phyloP scores from a whole-genome alignment of 345 rosid genomes.

The Conringia planisiliqua region DNA sequence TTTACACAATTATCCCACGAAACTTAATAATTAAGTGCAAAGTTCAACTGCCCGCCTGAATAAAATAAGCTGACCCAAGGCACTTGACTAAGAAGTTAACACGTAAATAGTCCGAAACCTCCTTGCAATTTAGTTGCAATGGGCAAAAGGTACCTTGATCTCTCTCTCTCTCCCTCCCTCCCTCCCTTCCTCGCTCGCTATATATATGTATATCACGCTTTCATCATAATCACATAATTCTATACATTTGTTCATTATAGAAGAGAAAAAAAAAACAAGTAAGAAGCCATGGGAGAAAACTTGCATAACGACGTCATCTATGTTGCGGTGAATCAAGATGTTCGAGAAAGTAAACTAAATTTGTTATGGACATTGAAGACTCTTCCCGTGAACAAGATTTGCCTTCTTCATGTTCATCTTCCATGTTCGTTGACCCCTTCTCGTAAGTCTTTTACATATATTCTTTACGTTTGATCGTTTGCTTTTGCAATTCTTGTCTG shows the following conservation, averaged over 20 bases:
- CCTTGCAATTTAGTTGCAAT: constrained; percentile 3
- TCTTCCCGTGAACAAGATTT: constrained; percentile 34
- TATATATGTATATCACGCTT: neutral
- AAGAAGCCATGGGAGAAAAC: constrained; percentile 21
- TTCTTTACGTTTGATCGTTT: neutral
- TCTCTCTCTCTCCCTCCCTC: neutral
- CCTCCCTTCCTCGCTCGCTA: neutral
- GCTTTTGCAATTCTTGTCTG: neutral
- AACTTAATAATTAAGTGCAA: neutral
- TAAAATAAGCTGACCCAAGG: constrained; percentile 15
- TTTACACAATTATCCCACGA: too few relatives aligned
- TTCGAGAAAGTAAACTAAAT: constrained; percentile 43
- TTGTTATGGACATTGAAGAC: constrained; percentile 45
- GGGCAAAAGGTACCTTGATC: neutral
- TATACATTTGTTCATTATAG: neutral
- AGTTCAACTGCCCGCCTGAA: constrained; percentile 1
- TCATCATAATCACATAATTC: neutral
- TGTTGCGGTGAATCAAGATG: constrained; percentile 54
- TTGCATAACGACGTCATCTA: constrained; percentile 35
- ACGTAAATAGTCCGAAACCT: constrained; percentile 20
- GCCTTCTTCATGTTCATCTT: constrained; percentile 47
- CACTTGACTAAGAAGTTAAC: constrained; percentile 1
- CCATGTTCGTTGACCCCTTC: constrained; percentile 31
- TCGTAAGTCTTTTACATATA: constrained; percentile 13
- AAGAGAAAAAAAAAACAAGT: neutral